Evolutionary conservation across 2,329 filamentous ascomycete genomes (phyloP).

Genomic region (Laburnicola sp.): DNA sequence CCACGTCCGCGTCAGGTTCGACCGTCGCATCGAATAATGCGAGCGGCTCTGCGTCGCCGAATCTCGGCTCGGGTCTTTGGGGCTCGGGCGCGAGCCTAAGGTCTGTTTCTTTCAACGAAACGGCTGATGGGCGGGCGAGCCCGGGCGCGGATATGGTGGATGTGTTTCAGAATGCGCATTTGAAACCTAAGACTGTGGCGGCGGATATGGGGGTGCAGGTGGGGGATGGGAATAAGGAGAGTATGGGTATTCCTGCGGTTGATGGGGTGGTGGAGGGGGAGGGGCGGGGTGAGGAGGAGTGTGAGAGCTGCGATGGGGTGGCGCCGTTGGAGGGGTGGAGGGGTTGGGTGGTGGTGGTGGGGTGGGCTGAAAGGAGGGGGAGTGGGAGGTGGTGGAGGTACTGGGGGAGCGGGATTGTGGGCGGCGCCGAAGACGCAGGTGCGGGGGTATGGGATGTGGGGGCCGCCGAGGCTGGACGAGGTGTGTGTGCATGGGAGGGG

Average conservation of each 20-base stretch:
- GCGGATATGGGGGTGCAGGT: too few relatives aligned
- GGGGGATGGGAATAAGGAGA: too few relatives aligned
- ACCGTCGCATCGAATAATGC: slow-evolving; percentile 22
- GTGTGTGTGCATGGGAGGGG: slow-evolving; percentile 42
- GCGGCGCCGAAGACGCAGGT: slow-evolving; percentile 22
- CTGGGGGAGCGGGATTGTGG: slow-evolving; percentile 30
- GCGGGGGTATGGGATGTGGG: slow-evolving; percentile 48
- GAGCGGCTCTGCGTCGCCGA: slow-evolving; percentile 26
- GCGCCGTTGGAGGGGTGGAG: too few relatives aligned
- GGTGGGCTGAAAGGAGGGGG: slow-evolving; percentile 5
- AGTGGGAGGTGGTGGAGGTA: background rate
- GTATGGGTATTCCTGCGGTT: too few relatives aligned
- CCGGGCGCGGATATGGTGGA: slow-evolving; percentile 40
- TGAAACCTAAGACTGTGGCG: too few relatives aligned
- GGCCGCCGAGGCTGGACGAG: slow-evolving; percentile 38
- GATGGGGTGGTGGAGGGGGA: too few relatives aligned
- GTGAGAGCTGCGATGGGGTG: too few relatives aligned
- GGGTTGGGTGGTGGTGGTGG: too few relatives aligned
- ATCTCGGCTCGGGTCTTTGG: slow-evolving; percentile 44
- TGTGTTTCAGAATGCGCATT: slow-evolving; percentile 35
- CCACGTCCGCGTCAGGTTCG: slow-evolving; percentile 36
- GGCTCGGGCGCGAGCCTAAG: slow-evolving; percentile 36
- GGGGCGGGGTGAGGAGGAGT: too few relatives aligned
- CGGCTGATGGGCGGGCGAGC: slow-evolving; percentile 20
- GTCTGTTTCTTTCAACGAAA: slow-evolving; percentile 17